Evolutionary conservation across 306 rosid species (phyloP).

Genomic region (Rosa multiflora): DNA sequence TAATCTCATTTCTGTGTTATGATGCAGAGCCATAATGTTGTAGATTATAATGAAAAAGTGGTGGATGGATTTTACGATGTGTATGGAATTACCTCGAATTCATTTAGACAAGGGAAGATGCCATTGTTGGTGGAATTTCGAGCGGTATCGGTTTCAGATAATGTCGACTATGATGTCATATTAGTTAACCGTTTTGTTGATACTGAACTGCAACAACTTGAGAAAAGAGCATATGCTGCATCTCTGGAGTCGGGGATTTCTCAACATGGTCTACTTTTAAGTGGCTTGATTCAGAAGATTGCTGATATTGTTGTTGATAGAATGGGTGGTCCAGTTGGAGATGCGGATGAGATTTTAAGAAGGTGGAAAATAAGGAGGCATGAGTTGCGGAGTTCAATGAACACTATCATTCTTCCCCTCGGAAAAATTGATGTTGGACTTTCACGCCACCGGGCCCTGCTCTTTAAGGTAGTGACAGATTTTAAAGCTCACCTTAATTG

Average conservation of each 20-base stretch:
- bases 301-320: conserved; percentile 85
- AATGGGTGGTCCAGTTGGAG: conserved; percentile 93
- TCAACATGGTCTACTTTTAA: conserved; percentile 58
- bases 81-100: conserved; percentile 61
- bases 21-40: conserved; percentile 83
- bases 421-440: conserved; percentile 94
- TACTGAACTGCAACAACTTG: conserved; percentile 69
- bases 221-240: conserved; percentile 53
- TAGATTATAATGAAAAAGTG: conserved; percentile 82
- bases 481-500: conserved; percentile 12
- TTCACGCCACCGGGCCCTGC: conserved; percentile 96
- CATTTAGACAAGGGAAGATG: conserved; percentile 79
- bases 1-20: conserved; percentile 29
- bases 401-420: conserved; percentile 72
- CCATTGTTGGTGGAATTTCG: conserved; percentile 84
- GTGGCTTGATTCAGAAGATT: conserved; percentile 82
- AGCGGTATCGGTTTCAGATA: conserved; percentile 48
- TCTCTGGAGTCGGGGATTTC: conserved; percentile 50
- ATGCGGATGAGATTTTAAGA: conserved; percentile 77
- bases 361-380: conserved; percentile 75
- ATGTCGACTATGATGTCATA: conserved; percentile 78
- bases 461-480: conserved; percentile 71
- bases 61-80: conserved; percentile 95
- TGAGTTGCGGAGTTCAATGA: conserved; percentile 61
- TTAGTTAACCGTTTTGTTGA: conserved; percentile 72